These are phyloP conservation scores for Acanthamoeba rhysodes DNA, from an alignment of 208 protist genomes.

Conservation along the genomic window DNA sequence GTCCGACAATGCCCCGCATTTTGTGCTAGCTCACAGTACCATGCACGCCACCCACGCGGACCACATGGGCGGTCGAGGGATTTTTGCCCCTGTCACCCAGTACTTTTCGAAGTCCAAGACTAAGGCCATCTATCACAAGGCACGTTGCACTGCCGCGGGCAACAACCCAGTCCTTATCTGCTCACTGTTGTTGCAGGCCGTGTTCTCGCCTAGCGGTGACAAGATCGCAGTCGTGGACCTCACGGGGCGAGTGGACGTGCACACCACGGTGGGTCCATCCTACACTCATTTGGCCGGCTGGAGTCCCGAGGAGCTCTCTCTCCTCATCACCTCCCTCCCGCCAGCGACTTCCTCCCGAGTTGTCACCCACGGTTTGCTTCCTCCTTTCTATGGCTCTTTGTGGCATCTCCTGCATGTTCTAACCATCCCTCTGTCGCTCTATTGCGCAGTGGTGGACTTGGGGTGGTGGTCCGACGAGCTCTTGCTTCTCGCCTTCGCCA, in stretches of 20 bases:
- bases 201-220: conserved; percentile 43
- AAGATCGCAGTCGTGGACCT: conserved; percentile 62
- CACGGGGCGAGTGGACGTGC: conserved; percentile 16
- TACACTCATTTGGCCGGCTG: background rate
- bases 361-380: conserved; percentile 18
- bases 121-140: conserved; percentile 51
- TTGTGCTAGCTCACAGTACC: conserved; percentile 17
- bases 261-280: background rate
- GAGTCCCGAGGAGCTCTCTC: background rate
- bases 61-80: background rate
- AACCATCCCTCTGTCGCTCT: background rate
- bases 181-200: background rate
- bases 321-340: background rate
- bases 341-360: conserved; percentile 2
- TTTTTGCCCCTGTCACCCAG: background rate
- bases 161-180: background rate
- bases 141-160: background rate
- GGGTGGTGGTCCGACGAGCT: conserved; percentile 62
- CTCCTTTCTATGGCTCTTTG: background rate
- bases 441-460: conserved; percentile 42
- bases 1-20: background rate
- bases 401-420: background rate
- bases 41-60: background rate
- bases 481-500: conserved; percentile 20
- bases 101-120: conserved; percentile 19